Conservation (phyloP, 345 rosid genomes). For the Hirschfeldia incana region DNA sequence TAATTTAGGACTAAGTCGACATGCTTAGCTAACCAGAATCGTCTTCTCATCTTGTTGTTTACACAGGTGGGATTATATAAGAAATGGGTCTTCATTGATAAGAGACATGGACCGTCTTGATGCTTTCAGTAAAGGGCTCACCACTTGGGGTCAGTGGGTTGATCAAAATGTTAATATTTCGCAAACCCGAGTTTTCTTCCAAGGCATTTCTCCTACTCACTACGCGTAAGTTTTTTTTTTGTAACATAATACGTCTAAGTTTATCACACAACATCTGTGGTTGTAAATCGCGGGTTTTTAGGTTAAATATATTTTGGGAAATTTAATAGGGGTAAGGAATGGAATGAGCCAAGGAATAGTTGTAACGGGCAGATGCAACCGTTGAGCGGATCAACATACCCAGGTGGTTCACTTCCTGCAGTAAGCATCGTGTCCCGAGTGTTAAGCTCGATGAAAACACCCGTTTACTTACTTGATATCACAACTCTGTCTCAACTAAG, state of each 20-base stretch:
- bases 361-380: constrained; percentile 71
- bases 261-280: background rate
- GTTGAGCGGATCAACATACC: constrained; percentile 66
- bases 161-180: constrained; percentile 66
- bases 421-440: constrained; percentile 56
- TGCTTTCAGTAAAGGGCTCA: constrained; percentile 72
- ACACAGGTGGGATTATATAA: constrained; percentile 80
- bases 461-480: constrained; percentile 76
- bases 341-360: constrained; percentile 66
- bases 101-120: constrained; percentile 73
- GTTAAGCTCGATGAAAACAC: constrained; percentile 53
- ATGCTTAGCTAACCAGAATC: background rate
- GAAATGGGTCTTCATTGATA: constrained; percentile 49
- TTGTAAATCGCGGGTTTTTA: background rate
- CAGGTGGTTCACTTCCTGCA: constrained; percentile 73
- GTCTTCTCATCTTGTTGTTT: background rate
- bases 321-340: constrained; percentile 65
- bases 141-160: constrained; percentile 86
- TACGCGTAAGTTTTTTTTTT: constrained; percentile 55
- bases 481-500: constrained; percentile 83
- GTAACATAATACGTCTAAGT: constrained; percentile 54
- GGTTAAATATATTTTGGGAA: background rate
- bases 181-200: constrained; percentile 79
- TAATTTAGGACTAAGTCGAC: constrained; percentile 14
- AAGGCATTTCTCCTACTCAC: constrained; percentile 94